Base-by-base conservation (phyloP, 2,329 filamentous ascomycete species). In the Colletotrichum nymphaeae region DNA sequence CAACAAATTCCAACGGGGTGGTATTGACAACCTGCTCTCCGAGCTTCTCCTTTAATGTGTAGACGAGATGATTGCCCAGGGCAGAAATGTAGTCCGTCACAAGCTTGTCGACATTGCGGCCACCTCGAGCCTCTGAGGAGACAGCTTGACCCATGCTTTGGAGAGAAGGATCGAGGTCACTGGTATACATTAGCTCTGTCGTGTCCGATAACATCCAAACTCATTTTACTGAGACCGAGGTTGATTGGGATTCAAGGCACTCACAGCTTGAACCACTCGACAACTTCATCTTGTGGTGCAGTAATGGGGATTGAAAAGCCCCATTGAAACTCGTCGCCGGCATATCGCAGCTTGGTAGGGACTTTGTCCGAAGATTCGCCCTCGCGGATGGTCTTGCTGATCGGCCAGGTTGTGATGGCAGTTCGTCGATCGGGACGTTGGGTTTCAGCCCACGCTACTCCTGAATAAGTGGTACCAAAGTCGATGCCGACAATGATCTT, bases 381-480 rank as follows among this genome's bases (percentile, higher is more conserved):
- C 70, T 82, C 81, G 6, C 77, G 79, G 24, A 76, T 78, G 2
- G 78, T 78, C 65, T 79, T 81, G 67, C 80, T 83, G 56, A 83
- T 80, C 35, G 86, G 86, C 86, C 86, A 88, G 52, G 81, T 81
- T 1, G 82, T 84, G 74, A 88, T 81, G 59, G 84, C 80, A 67
- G 82, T 80, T 26, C 83, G 82, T 56, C 83, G 79, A 75, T 86
- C 83, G 14, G 83, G 81, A 69, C 83, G 73, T 62, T 83, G 75
- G 1, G 85, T 85, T 72, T 87, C 83, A 55, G 84, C 85, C 86
- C 86, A 90, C 35, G 86, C 86, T n/a, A 89, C 82, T 35, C 87
- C 88, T 16, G 87, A 88, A 77, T 87, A 90, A 5, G 88, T 90
- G 14, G 88, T 90, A 30, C 88, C 88, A 76, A 90, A 89, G 76